These are phyloP conservation scores for Mangifera indica DNA, from an alignment of 345 rosid species.

Conservation along the genomic window DNA sequence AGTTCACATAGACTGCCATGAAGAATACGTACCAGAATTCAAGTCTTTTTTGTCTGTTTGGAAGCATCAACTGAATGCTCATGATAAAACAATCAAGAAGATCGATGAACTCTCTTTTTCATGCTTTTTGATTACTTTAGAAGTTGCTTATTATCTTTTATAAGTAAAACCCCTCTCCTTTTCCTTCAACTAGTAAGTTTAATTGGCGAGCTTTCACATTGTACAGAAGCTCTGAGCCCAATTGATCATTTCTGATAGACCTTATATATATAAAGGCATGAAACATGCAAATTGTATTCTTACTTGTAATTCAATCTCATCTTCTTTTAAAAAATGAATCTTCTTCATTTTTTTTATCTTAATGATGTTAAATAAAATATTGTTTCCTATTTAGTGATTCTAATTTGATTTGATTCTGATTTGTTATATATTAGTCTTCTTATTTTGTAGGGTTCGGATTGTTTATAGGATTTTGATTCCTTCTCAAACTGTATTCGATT, in stretches of 20 bases:
- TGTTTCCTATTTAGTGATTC: too few relatives aligned
- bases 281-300: too few relatives aligned
- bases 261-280: too few relatives aligned
- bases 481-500: too few relatives aligned
- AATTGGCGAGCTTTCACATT: conserved; percentile 1
- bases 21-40: conserved; percentile 6
- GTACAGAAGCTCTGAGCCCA: conserved; percentile 21
- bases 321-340: background rate
- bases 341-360: background rate
- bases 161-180: background rate
- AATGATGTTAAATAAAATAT: too few relatives aligned
- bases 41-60: too few relatives aligned
- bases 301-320: background rate
- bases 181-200: background rate
- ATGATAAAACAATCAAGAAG: background rate
- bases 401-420: too few relatives aligned
- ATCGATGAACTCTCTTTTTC: background rate
- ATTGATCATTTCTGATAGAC: background rate
- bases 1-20: conserved; percentile 40
- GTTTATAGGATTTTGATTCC: too few relatives aligned
- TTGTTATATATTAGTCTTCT: too few relatives aligned
- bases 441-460: too few relatives aligned
- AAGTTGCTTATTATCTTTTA: background rate
- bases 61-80: background rate
- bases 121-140: background rate